Evolutionary conservation across 2,329 filamentous ascomycete genomes (phyloP), one percentile per base, ranked within the genome.

Genomic region (Neonectria sp.): DNA sequence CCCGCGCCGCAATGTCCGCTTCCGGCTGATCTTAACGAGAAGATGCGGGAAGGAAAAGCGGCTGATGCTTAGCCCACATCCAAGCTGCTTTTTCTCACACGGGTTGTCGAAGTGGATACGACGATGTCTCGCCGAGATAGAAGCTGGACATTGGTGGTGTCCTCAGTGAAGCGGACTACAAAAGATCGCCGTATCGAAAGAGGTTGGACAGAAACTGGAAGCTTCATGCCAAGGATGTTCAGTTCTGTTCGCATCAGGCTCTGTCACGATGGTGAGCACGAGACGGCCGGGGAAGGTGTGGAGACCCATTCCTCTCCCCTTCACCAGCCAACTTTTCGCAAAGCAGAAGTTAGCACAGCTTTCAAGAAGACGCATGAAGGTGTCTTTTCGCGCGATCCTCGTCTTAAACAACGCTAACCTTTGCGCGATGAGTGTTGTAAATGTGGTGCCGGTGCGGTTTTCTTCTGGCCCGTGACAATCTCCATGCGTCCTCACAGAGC

Each of bases 141-240:
- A 69, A 72, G 24, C 51, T 51, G 4, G 70, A 72, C 3, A 73
- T 37, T 1, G 71, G 67, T 6, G 63, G 37, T 6, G 56, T 67
- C 15, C 58, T 29, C 1, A 67, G 43, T 1, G 68, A 71, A 2
- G 70, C 72, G 3, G 71, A 67, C 15, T 64, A 48, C 12, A 73
- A 69, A 2, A 72, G 66, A 27, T 73, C 71, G 52, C 72, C 71
- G 45, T 73, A 72, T 3, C 71, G 55, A 25, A 73, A 73, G 0
- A 72, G 49, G 11, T 40, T 71, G 12, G 65, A 68, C 24, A 73
- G 53, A 29, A 73, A 73, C n/a, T 65, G 58, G 1, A 68, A 60
- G 63, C 51, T 12, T 68, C 65, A 13, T 35, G 49, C 33, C 43
- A 64, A 2, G 27, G 25, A n/a, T 51, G 33, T 17, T n/a, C 29